phyloP scores from a whole-genome alignment of 2,329 filamentous ascomycete genomes.

The Pseudogymnoascus sp. region DNA sequence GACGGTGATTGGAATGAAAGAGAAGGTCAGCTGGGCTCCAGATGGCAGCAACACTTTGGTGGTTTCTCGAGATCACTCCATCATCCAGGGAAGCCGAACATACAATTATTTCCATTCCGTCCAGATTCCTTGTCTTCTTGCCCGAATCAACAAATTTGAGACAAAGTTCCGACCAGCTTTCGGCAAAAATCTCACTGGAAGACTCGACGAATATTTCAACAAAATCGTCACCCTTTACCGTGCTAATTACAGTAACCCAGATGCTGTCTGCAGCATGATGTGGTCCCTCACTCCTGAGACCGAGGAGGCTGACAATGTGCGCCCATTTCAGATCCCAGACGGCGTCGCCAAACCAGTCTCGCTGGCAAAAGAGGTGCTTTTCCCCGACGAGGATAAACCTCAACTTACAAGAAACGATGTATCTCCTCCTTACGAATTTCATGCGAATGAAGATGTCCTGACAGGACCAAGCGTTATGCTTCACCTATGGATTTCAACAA shows the following conservation, averaged over 20 bases:
- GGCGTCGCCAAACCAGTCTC: not conserved
- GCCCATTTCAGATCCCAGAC: not conserved
- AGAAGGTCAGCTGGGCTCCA: not conserved
- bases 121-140: not conserved
- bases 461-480: not conserved
- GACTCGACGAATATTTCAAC: not conserved
- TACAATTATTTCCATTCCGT: not conserved
- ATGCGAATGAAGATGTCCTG: not conserved
- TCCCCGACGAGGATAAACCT: not conserved
- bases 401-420: not conserved
- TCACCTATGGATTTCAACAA: not conserved
- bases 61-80: not conserved
- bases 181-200: not conserved
- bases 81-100: not conserved
- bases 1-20: not conserved
- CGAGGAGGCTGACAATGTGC: not conserved
- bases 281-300: not conserved
- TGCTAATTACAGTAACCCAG: not conserved
- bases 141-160: constrained; percentile 1
- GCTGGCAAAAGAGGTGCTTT: not conserved
- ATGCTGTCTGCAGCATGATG: not conserved
- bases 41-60: not conserved
- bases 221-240: not conserved
- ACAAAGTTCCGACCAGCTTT: not conserved
- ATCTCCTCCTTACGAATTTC: not conserved